A percentile compares a stretch with the other conserved stretches of the same genome.
These are phyloP conservation scores for Naganishia sp. DNA, from an alignment of 1,284 basidiomycete genomes.

Conservation along the genomic window DNA sequence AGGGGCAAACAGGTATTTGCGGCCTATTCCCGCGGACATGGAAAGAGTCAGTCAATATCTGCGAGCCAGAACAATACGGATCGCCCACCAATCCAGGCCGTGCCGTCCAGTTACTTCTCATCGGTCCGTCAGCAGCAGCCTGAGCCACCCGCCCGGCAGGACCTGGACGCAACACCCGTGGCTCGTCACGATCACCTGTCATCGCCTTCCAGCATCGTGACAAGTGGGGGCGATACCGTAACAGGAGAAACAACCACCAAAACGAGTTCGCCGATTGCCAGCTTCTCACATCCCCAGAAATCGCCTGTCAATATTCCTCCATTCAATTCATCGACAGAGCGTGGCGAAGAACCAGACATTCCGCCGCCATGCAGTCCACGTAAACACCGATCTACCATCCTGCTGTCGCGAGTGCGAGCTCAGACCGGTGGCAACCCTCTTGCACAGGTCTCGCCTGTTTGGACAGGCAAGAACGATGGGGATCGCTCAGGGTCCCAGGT, in stretches of 20 bases:
- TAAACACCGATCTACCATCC: constrained; percentile 27
- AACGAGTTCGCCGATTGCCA: background rate
- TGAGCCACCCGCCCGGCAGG: background rate
- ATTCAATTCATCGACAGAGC: background rate
- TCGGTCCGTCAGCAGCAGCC: background rate
- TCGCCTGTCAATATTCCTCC: constrained; percentile 4
- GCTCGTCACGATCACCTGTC: background rate
- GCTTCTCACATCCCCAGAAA: background rate
- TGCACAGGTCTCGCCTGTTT: background rate
- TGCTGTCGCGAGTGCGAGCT: constrained; percentile 16
- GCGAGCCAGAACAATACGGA: background rate
- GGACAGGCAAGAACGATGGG: background rate
- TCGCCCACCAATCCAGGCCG: constrained; percentile 12
- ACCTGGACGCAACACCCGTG: constrained; percentile 11
- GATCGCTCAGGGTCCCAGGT: background rate
- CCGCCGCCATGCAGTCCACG: constrained; percentile 30
- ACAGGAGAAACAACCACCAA: background rate
- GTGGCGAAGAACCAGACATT: constrained; percentile 5
- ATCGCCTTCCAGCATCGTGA: background rate
- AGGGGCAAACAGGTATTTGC: constrained; percentile 9
- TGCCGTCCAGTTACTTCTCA: constrained; percentile 22
- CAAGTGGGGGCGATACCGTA: too few species aligned
- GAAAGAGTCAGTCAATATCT: constrained; percentile 2
- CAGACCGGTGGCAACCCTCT: constrained; percentile 11
- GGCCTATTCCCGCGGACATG: constrained; percentile 16